phyloP scores from a whole-genome alignment of 2,329 filamentous ascomycete genomes.

The Fusarium oligoseptatum region DNA sequence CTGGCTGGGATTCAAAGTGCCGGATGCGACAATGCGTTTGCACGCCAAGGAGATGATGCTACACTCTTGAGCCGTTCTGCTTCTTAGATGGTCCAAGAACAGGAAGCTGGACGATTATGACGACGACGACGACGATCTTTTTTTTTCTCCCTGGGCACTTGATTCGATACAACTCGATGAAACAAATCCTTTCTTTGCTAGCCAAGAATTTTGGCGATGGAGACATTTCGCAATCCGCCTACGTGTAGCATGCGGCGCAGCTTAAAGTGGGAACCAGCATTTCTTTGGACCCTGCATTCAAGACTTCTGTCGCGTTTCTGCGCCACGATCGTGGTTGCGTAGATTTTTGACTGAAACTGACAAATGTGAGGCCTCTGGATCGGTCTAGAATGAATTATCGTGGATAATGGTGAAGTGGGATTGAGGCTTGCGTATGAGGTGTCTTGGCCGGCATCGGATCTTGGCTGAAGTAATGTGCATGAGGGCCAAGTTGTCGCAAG shows the following conservation, averaged over 20 bases:
- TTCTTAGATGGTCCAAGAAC: constrained; percentile 37
- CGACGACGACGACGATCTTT: background rate
- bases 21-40: constrained; percentile 4
- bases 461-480: background rate
- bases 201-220: background rate
- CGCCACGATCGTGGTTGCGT: background rate
- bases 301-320: background rate
- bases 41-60: constrained; percentile 19
- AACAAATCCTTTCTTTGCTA: background rate
- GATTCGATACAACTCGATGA: background rate
- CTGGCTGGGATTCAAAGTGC: constrained; percentile 10
- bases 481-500: background rate
- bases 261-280: background rate
- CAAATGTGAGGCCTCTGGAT: background rate
- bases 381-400: background rate
- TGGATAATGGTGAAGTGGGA: background rate
- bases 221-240: background rate
- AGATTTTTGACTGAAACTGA: too few species aligned
- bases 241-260: background rate
- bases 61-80: constrained; percentile 21
- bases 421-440: background rate
- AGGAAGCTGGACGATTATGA: background rate
- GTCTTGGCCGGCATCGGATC: background rate
- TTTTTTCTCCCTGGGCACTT: background rate
- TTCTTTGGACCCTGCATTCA: background rate